Evolutionary conservation across 805 yeast genomes (phyloP), one percentile per base, ranked within the genome.

Genomic region (Lipomyces orientalis): DNA sequence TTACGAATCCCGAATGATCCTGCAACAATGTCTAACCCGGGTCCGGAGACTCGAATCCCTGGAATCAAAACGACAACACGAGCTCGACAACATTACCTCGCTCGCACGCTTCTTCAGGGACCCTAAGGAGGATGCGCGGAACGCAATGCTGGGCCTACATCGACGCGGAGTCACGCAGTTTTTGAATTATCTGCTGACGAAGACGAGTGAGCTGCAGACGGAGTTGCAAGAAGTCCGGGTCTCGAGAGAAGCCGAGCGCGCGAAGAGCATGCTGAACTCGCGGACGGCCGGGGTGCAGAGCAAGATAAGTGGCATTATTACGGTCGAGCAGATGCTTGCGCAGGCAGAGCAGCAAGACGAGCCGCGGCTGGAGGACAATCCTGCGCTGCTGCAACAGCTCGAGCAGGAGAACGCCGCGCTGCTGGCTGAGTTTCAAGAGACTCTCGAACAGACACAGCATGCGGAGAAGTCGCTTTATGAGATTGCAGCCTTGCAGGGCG

Each of bases 401-500:
- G 77, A 76, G 58, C 68, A 63, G 6, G 83, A 80, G 64, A 80
- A 79, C 62, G 73, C 71, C 49, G 79, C 74, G 10, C 73, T 81
- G 25, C 73, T 80, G 7, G 77, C 78, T 10, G 81, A 79, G 57
- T 76, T 80, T 52, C 77, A 76, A 60, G 73, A 75, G 19, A 75
- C 78, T 9, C 75, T 79, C 22, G 77, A 75, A 55, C 77, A 79
- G 66, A 81, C 81, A 2, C 73, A 75, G 54, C 73, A 73, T 51
- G 82, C 82, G 1, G 83, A 80, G 69, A 75, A 74, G 71, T 78
- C 82, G 34, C 74, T 81, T 71, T 73, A 74, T 25, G 97, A 91
- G 74, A 88, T 93, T 55, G 84, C 93, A 0, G 85, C 88, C 64
- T 77, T 93, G 69, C 94, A 93, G 74, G 82, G 88, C 31, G 95